Evolutionary conservation across 1,284 basidiomycete species (phyloP), one percentile per base, ranked within the genome.

Genomic region (Fistulinella cinereoalba): DNA sequence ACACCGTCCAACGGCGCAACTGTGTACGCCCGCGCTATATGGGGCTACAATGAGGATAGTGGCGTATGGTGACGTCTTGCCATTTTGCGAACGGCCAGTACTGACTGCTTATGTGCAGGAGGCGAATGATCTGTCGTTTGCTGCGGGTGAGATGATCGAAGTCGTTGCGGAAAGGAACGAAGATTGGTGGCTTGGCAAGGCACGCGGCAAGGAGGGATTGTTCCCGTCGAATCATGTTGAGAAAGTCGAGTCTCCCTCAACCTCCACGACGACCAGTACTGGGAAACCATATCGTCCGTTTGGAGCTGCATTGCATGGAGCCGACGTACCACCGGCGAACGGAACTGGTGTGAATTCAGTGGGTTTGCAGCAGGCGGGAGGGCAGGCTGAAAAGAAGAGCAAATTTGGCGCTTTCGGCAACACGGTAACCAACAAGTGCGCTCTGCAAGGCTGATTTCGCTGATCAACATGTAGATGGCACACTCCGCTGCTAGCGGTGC

Each of bases 401-500:
- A 81, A 77, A 51, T 77, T 71, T 43, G 76, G 79, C 6, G 72
- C 70, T 33, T 66, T 81, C n/a, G 80, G 81, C 4, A 75, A 74
- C 50, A 83, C 79, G 31, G 81, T 80, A 55, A 56, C 34, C 28
- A 49, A 12, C 22, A 5, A 41, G 37, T 18, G 25, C 21, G 13
- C 36, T 43, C 27, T n/a, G 44, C 23, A 19, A n/a, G 15, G 44
- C 49, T 22, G 48, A 52, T 40, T 49, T 44, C 47, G 48, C 64
- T 63, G 44, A 63, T 39, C 41, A 25, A 36, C 46, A 24, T 54
- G 48, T 47, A 82, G 81, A 74, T 86, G 71, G 83, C 82, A 4
- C 73, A 77, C 39, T 77, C 81, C 38, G 84, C 85, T 33, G 85
- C 75, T 4, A 83, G 84, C 37, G 85, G 85, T 61, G 76, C 81